Evolutionary conservation across 1,284 basidiomycete species (phyloP).

Genomic region (Spongispora temasekensis): DNA sequence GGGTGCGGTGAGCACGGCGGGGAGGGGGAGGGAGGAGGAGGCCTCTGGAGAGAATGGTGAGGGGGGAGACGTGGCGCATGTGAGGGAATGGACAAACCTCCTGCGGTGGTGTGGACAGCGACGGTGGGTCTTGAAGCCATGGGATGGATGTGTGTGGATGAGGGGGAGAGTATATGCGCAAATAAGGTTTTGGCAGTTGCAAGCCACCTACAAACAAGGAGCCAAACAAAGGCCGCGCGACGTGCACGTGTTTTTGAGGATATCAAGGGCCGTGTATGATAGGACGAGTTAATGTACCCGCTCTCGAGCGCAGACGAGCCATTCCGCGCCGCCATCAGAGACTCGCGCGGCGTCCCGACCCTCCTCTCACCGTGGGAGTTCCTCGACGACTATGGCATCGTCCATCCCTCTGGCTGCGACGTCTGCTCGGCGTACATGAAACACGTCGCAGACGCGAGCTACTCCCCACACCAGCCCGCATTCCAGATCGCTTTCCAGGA

Average conservation of each 20-base stretch:
- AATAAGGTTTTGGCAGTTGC: conserved; percentile 24
- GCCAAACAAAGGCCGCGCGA: conserved; percentile 31
- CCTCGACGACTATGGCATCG: conserved; percentile 43
- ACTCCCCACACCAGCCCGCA: conserved; percentile 37
- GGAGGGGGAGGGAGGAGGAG: conserved; percentile 88
- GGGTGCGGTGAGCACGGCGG: conserved; percentile 96
- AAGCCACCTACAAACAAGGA: conserved; percentile 24
- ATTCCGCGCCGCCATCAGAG: conserved; percentile 27
- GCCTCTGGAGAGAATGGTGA: conserved; percentile 56
- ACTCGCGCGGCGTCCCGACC: conserved; percentile 34
- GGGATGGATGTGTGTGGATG: conserved; percentile 28
- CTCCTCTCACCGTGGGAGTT: conserved; percentile 41
- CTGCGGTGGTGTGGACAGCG: conserved; percentile 74
- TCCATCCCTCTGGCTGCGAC: conserved; percentile 43
- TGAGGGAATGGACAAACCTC: conserved; percentile 48
- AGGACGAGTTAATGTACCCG: conserved; percentile 28
- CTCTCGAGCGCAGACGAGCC: conserved; percentile 37
- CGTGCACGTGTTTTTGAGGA: conserved; percentile 30
- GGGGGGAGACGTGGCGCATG: conserved; percentile 1
- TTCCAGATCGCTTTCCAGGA: conserved; percentile 44
- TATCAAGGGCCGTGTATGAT: too few relatives aligned
- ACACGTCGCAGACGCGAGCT: conserved; percentile 42
- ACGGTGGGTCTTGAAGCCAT: conserved; percentile 94
- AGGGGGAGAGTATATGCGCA: neutral
- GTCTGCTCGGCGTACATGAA: conserved; percentile 43